A percentile compares a stretch with the other conserved stretches of the same genome.
Conservation (phyloP, 2,329 filamentous ascomycete species). For the Bipolaris victoriae region DNA sequence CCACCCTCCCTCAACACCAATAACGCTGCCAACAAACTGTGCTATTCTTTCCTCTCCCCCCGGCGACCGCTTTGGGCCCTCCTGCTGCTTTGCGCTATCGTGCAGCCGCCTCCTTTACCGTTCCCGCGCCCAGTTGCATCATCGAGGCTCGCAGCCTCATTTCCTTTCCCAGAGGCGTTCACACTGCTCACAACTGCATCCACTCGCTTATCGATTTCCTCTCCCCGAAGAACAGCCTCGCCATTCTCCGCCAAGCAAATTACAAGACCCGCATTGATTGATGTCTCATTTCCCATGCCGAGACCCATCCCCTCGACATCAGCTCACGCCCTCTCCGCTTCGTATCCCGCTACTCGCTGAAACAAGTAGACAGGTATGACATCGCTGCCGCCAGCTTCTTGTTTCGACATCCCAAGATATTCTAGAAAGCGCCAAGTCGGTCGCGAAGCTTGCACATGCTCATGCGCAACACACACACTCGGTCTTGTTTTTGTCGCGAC, state of each 20-base stretch:
- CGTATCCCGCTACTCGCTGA: slow-evolving; percentile 3
- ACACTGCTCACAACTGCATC: neutral
- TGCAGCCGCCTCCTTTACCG: slow-evolving; percentile 8
- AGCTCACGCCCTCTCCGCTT: slow-evolving; percentile 3
- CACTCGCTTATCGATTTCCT: slow-evolving; percentile 19
- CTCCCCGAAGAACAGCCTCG: slow-evolving; percentile 16
- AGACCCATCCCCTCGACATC: neutral
- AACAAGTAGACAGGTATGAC: slow-evolving; percentile 2
- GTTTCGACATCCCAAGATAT: neutral
- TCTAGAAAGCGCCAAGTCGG: slow-evolving; percentile 8
- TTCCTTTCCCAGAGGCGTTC: neutral
- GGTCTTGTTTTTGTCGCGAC: neutral
- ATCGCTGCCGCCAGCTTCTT: slow-evolving; percentile 3
- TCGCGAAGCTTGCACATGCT: neutral
- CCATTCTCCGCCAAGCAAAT: slow-evolving; percentile 19
- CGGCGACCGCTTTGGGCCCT: neutral
- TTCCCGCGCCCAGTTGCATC: neutral
- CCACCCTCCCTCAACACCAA: slow-evolving; percentile 8
- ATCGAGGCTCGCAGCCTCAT: slow-evolving; percentile 5
- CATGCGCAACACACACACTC: neutral
- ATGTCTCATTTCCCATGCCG: slow-evolving; percentile 17
- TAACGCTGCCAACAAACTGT: slow-evolving; percentile 7
- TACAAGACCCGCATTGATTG: slow-evolving; percentile 18
- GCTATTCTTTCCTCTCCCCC: slow-evolving; percentile 6
- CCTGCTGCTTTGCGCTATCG: neutral